Evolutionary conservation across 768 basidiomycete genomes (phyloP), one percentile per base, ranked within the genome.

Genomic region (Clavulina sp.): DNA sequence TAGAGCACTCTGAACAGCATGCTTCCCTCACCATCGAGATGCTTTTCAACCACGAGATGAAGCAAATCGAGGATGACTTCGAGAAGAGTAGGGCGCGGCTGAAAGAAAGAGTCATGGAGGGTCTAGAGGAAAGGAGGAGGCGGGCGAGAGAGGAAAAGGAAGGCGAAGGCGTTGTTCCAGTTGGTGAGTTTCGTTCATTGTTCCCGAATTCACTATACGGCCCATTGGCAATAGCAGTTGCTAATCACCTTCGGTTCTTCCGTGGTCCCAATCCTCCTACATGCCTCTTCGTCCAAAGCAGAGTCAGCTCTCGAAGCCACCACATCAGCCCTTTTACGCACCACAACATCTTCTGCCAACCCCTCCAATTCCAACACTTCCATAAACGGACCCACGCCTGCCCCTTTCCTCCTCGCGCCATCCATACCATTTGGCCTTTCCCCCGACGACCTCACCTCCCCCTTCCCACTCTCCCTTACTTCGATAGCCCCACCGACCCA

Each of bases 131-230:
- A 60, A 71, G 85, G 29, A 65, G 85, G 51, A 70, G 78, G 57
- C 68, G 81, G 54, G 86, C 86, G 28, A 69, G 86, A 49, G 86
- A 89, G 56, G 86, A 89, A 68, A 88, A 87, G 61, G 86, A 88
- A 54, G 83, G 84, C 55, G 86, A 89, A 58, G 84, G 82, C n/a
- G 78, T 76, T 16, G 71, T 75, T 38, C 78, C 77, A 7, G 43
- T 46, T 26, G 43, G 43, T 29, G 2, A 49, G 48, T 7, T 28
- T 26, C 43, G 16, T n/a, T n/a, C n/a, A n/a, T n/a, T n/a, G n/a
- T n/a, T n/a, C n/a, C n/a, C n/a, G n/a, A n/a, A n/a, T n/a, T n/a
- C n/a, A n/a, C n/a, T n/a, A n/a, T n/a, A n/a, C n/a, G n/a, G n/a
- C n/a, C n/a, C n/a, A n/a, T n/a, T n/a, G n/a, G n/a, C n/a, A n/a